These are phyloP conservation scores for Viola pubescens DNA, from an alignment of 441 rosid species.

Conservation along the genomic window DNA sequence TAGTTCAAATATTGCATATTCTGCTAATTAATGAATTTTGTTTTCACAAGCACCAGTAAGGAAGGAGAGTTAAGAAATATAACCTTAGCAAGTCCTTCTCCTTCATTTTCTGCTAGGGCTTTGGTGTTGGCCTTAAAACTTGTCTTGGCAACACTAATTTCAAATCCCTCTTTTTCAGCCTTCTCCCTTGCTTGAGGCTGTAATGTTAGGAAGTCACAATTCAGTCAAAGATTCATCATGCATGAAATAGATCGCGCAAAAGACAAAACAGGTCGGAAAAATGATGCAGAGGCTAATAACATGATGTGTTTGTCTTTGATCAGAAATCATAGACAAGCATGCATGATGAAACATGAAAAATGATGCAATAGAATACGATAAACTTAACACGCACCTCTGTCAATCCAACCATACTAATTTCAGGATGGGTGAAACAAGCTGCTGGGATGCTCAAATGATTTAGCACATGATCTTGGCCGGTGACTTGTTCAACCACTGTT, in stretches of 20 bases:
- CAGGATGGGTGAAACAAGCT: conserved; percentile 99
- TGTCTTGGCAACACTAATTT: conserved; percentile 74
- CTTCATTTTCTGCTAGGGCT: conserved; percentile 95
- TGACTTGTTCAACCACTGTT: conserved; percentile 87
- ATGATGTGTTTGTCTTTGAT: not conserved
- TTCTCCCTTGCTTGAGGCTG: conserved; percentile 99
- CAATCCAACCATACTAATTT: conserved; percentile 96
- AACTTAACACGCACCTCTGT: conserved; percentile 74
- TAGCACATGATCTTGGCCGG: conserved; percentile 82
- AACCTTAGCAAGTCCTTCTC: conserved; percentile 97
- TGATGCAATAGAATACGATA: too few relatives aligned
- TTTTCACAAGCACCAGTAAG: not conserved
- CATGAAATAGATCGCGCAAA: not conserved
- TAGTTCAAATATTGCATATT: too few relatives aligned
- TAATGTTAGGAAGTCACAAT: conserved; percentile 1
- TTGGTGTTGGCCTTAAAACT: conserved; percentile 98
- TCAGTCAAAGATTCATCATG: conserved; percentile 13
- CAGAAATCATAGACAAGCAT: not conserved
- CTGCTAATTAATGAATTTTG: too few relatives aligned
- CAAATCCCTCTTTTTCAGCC: conserved; percentile 82
- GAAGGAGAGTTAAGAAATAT: conserved; percentile 10
- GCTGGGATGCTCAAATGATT: conserved; percentile 95
- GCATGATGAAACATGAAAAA: not conserved
- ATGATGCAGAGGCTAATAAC: too few relatives aligned
- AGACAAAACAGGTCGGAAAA: not conserved